Evolutionary conservation across 257 asterid genomes (phyloP).

Genomic region (Mentha longifolia): DNA sequence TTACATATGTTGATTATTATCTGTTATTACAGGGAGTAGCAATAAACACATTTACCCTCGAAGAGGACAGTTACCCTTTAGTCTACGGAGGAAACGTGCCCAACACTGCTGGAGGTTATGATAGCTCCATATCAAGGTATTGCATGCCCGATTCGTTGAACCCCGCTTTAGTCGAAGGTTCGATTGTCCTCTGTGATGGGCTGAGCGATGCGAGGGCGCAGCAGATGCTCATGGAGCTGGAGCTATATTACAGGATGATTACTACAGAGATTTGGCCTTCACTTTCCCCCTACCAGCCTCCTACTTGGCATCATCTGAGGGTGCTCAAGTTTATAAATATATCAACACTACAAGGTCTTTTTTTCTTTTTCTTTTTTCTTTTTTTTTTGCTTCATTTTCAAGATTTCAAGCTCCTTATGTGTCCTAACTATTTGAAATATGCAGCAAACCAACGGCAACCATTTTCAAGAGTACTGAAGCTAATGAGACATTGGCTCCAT

Average conservation of each 20-base stretch:
- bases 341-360: slow-evolving; percentile 48
- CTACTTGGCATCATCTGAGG: slow-evolving; percentile 40
- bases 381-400: too few relatives aligned
- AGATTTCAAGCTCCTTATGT: too few relatives aligned
- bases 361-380: too few relatives aligned
- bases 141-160: slow-evolving; percentile 45
- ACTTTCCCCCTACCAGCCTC: slow-evolving; percentile 55
- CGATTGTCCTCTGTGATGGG: slow-evolving; percentile 51
- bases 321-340: slow-evolving; percentile 33
- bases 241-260: slow-evolving; percentile 39
- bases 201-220: slow-evolving; percentile 13
- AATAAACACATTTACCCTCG: slow-evolving; percentile 34
- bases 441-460: slow-evolving; percentile 48
- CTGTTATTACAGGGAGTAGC: slow-evolving; percentile 30
- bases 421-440: background rate
- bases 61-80: slow-evolving; percentile 31
- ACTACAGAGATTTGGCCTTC: slow-evolving; percentile 40
- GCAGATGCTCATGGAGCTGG: slow-evolving; percentile 47
- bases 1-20: too few relatives aligned
- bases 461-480: slow-evolving; percentile 41
- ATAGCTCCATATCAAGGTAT: slow-evolving; percentile 45
- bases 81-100: slow-evolving; percentile 45
- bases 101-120: slow-evolving; percentile 41
- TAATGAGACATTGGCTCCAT: slow-evolving; percentile 42
- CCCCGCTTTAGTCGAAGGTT: slow-evolving; percentile 44